Evolutionary conservation across 495 filamentous ascomycete species (phyloP).

Genomic region (Aspergillus saccharolyticus): DNA sequence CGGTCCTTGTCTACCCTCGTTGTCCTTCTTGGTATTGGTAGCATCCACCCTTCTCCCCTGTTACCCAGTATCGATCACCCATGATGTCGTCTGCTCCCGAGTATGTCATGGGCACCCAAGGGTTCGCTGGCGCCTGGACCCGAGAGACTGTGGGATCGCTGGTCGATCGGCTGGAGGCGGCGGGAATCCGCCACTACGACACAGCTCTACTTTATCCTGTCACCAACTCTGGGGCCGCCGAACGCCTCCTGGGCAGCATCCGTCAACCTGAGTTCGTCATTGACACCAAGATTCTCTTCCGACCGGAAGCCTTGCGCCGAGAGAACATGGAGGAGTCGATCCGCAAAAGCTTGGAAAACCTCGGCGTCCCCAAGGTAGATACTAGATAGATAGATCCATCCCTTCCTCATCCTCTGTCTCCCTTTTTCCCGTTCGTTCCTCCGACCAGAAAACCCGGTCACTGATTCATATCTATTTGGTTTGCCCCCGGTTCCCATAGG

Average conservation of each 20-base stretch:
- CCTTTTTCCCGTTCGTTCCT: too few relatives aligned
- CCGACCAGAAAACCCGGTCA: too few relatives aligned
- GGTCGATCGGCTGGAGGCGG: constrained; percentile 5
- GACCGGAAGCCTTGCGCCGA: constrained; percentile 5
- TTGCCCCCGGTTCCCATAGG: neutral
- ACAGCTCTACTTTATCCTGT: constrained; percentile 16
- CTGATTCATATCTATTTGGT: too few relatives aligned
- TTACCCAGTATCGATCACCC: neutral
- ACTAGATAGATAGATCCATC: neutral
- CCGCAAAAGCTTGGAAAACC: constrained; percentile 7
- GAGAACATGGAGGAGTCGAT: constrained; percentile 15
- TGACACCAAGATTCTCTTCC: constrained; percentile 17
- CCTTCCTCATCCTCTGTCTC: too few relatives aligned
- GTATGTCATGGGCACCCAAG: constrained; percentile 14
- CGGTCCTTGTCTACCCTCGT: too few relatives aligned
- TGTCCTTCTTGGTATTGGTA: too few relatives aligned
- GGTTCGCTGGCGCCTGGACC: constrained; percentile 14
- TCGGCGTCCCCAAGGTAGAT: constrained; percentile 10
- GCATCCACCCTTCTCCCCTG: too few relatives aligned
- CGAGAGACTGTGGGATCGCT: constrained; percentile 7
- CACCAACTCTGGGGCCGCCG: constrained; percentile 11
- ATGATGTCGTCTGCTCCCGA: constrained; percentile 3
- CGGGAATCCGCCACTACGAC: constrained; percentile 15
- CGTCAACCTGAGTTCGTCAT: constrained; percentile 8
- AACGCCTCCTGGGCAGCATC: constrained; percentile 8